Conservation (phyloP, 208 protist genomes). For the Trichomonas vaginalis region DNA sequence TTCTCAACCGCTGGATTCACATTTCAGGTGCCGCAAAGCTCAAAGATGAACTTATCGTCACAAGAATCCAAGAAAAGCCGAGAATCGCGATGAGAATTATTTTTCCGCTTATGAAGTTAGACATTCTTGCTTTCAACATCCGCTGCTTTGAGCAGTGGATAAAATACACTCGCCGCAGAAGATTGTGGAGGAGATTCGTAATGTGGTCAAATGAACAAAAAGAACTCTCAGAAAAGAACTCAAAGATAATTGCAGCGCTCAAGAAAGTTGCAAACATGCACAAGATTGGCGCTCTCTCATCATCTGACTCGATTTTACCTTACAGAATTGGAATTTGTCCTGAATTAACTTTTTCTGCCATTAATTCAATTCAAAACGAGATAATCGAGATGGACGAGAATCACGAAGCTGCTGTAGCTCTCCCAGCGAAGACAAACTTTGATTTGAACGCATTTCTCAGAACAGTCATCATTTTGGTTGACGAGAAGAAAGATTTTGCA, state of each 20-base stretch:
- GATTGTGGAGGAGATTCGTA: background rate
- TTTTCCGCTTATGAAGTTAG: background rate
- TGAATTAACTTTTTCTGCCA: background rate
- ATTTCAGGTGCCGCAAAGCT: background rate
- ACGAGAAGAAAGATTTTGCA: background rate
- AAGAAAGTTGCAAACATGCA: background rate
- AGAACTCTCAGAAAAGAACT: background rate
- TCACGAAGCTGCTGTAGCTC: background rate
- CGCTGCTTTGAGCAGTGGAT: background rate
- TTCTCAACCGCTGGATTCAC: background rate
- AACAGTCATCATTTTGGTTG: background rate
- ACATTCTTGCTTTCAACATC: background rate
- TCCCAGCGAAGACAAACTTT: background rate
- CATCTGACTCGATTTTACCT: background rate
- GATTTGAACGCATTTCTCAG: background rate
- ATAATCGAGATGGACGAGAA: background rate
- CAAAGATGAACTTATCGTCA: background rate
- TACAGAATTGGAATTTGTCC: background rate
- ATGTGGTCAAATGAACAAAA: background rate
- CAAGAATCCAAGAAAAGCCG: background rate
- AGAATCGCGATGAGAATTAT: background rate
- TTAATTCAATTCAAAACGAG: background rate
- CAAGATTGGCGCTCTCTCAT: background rate
- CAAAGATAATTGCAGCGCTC: background rate
- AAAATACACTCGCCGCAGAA: background rate